A percentile compares a stretch with the other conserved stretches of the same genome.
Evolutionary conservation across 129 eudicot species (phyloP).

Genomic region (Saposhnikovia divaricata): DNA sequence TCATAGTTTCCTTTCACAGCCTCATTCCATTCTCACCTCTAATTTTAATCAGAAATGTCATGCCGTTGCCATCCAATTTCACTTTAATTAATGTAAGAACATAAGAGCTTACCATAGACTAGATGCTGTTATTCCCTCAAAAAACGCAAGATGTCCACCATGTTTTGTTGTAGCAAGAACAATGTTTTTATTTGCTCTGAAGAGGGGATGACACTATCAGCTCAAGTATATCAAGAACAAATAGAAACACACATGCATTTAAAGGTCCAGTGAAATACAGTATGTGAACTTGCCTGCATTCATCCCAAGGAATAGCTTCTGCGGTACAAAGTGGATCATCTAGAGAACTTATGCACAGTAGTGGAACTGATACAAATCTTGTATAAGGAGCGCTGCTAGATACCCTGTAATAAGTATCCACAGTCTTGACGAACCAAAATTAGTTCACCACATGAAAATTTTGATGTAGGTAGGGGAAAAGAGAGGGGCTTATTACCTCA

Average conservation of each 20-base stretch:
- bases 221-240: background rate
- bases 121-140: slow-evolving; percentile 79
- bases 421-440: slow-evolving; percentile 54
- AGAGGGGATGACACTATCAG: slow-evolving; percentile 4
- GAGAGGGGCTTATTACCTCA: slow-evolving; percentile 54
- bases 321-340: slow-evolving; percentile 93
- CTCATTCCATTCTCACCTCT: background rate
- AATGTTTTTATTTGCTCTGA: slow-evolving; percentile 72
- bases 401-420: slow-evolving; percentile 82
- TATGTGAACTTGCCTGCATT: slow-evolving; percentile 56
- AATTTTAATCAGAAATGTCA: background rate
- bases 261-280: background rate
- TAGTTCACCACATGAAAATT: background rate
- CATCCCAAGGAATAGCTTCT: slow-evolving; percentile 99
- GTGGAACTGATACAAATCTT: slow-evolving; percentile 64
- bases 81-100: background rate
- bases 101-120: slow-evolving; percentile 47
- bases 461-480: background rate
- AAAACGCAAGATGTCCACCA: slow-evolving; percentile 95
- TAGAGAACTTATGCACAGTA: slow-evolving; percentile 83
- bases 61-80: background rate
- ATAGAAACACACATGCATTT: background rate
- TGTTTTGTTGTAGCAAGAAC: slow-evolving; percentile 75
- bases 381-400: slow-evolving; percentile 68
- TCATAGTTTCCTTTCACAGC: background rate